phyloP scores from a whole-genome alignment of 2,329 filamentous ascomycete species.

The Lasiodiplodia theobromae region DNA sequence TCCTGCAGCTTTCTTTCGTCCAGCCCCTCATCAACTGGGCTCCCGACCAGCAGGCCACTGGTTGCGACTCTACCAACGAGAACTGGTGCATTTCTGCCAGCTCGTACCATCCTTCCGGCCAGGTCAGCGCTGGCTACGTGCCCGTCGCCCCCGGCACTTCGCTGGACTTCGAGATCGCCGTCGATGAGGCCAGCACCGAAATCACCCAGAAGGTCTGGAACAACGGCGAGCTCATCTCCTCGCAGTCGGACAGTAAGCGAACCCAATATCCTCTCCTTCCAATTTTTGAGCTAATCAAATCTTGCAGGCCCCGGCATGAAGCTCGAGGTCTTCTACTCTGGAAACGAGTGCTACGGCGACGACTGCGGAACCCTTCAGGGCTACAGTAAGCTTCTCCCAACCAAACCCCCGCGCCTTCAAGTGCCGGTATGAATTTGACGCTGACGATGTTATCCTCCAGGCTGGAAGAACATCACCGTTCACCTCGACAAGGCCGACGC shows the following conservation, averaged over 20 bases:
- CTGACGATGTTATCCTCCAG: background rate
- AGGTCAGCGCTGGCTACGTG: conserved; percentile 9
- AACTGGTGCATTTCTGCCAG: conserved; percentile 32
- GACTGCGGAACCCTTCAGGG: conserved; percentile 29
- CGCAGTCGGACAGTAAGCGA: conserved; percentile 25
- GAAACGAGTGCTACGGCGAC: conserved; percentile 30
- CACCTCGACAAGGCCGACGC: conserved; percentile 28
- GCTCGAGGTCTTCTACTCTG: conserved; percentile 36
- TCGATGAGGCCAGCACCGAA: conserved; percentile 23
- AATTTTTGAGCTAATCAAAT: background rate
- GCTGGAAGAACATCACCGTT: conserved; percentile 31
- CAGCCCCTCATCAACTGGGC: conserved; percentile 30
- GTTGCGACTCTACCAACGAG: conserved; percentile 23
- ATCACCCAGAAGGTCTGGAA: conserved; percentile 30
- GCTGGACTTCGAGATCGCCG: conserved; percentile 25
- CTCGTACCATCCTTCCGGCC: conserved; percentile 27
- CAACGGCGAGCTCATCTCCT: conserved; percentile 28
- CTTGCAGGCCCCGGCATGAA: conserved; percentile 29
- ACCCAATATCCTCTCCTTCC: too few species aligned
- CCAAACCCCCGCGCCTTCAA: background rate
- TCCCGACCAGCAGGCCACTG: conserved; percentile 15
- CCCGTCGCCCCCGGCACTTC: conserved; percentile 4
- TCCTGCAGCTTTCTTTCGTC: conserved; percentile 30
- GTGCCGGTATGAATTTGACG: background rate
- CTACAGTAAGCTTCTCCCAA: conserved; percentile 14